A percentile compares a stretch with the other conserved stretches of the same genome.
Evolutionary conservation across 116 monocot species (phyloP).

Genomic region (Iris pallida): DNA sequence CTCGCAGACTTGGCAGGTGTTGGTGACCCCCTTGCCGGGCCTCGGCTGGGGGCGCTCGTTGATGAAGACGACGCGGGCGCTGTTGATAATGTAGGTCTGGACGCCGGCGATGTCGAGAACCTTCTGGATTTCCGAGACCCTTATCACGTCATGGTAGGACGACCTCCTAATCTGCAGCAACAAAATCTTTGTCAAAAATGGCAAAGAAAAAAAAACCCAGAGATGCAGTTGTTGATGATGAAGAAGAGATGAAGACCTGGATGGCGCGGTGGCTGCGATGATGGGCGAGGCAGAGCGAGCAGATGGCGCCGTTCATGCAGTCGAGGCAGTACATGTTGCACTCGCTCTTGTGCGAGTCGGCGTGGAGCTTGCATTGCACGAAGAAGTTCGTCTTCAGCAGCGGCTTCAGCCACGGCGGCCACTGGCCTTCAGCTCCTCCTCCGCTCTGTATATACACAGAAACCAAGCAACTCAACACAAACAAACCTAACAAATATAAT

Average conservation of each 20-base stretch:
- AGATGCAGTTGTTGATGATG: no score
- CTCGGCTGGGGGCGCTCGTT: constrained; percentile 85
- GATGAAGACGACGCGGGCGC: constrained; percentile 84
- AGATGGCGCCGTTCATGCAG: constrained; percentile 80
- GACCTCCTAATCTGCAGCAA: constrained; percentile 69
- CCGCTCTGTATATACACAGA: background rate
- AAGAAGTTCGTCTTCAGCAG: constrained; percentile 73
- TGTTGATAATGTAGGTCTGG: constrained; percentile 96
- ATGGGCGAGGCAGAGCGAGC: constrained; percentile 63
- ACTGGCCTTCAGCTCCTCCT: constrained; percentile 6
- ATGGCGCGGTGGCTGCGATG: constrained; percentile 68
- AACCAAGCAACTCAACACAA: no score
- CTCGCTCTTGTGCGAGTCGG: constrained; percentile 82
- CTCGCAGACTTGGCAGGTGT: constrained; percentile 79
- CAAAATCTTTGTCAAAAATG: no score
- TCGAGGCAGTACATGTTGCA: constrained; percentile 97
- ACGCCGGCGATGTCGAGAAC: constrained; percentile 75
- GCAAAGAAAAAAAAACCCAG: background rate
- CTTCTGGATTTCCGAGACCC: constrained; percentile 88
- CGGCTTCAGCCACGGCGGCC: constrained; percentile 89
- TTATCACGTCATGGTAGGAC: constrained; percentile 91
- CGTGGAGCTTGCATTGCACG: constrained; percentile 75
- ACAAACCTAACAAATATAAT: background rate
- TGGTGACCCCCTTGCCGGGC: constrained; percentile 71
- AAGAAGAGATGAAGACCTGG: constrained; percentile 30